Conservation (phyloP, 169 alveolate species). For the Plasmodium coatneyi region DNA sequence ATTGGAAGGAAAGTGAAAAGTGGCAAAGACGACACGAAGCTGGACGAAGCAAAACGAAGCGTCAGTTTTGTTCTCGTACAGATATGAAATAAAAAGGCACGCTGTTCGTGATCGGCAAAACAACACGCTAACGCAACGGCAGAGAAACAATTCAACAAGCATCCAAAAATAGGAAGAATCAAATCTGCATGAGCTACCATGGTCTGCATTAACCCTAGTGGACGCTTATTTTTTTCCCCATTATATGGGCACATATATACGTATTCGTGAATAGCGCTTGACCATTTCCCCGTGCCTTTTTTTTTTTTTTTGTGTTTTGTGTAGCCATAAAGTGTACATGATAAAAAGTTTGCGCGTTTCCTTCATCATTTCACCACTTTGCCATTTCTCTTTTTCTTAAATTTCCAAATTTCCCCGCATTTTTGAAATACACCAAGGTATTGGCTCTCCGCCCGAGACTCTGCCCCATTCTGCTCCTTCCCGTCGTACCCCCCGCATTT, state of each 20-base stretch:
- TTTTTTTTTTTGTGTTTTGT: background rate
- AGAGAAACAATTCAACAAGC: background rate
- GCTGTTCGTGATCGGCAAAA: background rate
- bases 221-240: background rate
- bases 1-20: background rate
- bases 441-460: background rate
- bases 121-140: background rate
- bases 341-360: background rate
- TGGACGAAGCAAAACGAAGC: background rate
- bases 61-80: background rate
- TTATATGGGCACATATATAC: background rate
- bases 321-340: background rate
- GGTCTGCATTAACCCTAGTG: background rate
- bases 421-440: background rate
- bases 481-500: background rate
- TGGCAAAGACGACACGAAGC: background rate
- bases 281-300: background rate
- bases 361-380: background rate
- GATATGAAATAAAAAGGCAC: background rate
- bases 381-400: background rate
- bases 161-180: background rate
- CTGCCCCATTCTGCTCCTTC: background rate
- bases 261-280: background rate
- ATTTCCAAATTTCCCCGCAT: background rate
- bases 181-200: background rate